Evolutionary conservation across 345 rosid genomes (phyloP).

Genomic region (Bruguiera gymnorhiza): DNA sequence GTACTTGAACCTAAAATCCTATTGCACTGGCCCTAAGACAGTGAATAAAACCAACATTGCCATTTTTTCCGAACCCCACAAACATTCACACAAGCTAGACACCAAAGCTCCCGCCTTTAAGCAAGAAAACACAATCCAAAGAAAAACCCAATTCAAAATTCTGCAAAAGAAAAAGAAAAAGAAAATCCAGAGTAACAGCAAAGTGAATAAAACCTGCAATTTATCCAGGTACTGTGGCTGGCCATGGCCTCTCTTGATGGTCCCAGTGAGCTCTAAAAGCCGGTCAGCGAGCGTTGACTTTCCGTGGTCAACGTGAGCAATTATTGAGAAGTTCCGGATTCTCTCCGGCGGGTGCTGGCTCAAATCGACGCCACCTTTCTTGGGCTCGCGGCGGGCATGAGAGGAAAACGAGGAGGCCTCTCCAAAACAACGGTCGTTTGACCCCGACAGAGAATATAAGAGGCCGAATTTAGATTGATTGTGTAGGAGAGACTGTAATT

Average conservation of each 20-base stretch:
- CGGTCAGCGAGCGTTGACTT: constrained; percentile 95
- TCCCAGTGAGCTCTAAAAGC: constrained; percentile 95
- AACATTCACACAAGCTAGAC: no score
- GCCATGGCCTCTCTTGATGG: constrained; percentile 87
- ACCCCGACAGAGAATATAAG: constrained; percentile 6
- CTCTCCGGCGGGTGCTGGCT: constrained; percentile 65
- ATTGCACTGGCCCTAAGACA: no score
- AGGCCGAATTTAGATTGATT: constrained; percentile 12
- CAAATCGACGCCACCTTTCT: constrained; percentile 50
- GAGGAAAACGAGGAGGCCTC: constrained; percentile 43
- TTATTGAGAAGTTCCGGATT: constrained; percentile 91
- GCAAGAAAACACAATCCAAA: constrained; percentile 1
- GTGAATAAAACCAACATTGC: no score
- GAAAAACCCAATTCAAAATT: neutral
- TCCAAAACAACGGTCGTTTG: constrained; percentile 15
- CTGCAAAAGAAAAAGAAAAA: neutral
- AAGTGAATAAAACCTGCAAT: constrained; percentile 49
- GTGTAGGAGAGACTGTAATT: neutral
- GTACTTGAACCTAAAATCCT: no score
- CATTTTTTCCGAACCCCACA: no score
- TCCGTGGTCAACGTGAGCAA: constrained; percentile 94
- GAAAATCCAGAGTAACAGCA: neutral
- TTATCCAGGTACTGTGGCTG: constrained; percentile 98
- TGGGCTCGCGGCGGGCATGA: constrained; percentile 47
- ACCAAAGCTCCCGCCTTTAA: neutral